These are phyloP conservation scores for Encephalitozoon cuniculi DNA, from an alignment of 371 early-diverging fungal genomes.

Conservation along the genomic window DNA sequence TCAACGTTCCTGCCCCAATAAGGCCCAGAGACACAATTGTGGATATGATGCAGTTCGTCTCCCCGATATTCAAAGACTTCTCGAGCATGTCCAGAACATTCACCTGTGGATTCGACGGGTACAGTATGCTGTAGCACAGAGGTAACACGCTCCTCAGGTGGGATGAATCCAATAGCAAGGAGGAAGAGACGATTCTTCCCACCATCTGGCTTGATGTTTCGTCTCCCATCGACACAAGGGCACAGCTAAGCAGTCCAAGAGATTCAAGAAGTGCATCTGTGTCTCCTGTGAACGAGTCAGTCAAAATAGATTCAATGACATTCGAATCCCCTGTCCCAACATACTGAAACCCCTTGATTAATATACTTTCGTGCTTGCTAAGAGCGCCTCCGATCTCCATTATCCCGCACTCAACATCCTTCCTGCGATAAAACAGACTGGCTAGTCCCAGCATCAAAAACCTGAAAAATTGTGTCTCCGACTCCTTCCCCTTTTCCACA, in stretches of 20 bases:
- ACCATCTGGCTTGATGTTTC: conserved; percentile 47
- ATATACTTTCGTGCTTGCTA: conserved; percentile 15
- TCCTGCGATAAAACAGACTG: conserved; percentile 47
- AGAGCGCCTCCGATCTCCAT: conserved; percentile 18
- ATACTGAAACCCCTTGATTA: conserved; percentile 45
- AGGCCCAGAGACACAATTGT: conserved; percentile 95
- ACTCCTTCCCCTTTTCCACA: conserved; percentile 32
- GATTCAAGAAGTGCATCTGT: conserved; percentile 39
- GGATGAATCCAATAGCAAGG: conserved; percentile 50
- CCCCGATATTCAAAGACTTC: conserved; percentile 87
- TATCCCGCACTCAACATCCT: conserved; percentile 27
- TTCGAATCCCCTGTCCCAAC: conserved; percentile 49
- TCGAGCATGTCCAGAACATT: conserved; percentile 81
- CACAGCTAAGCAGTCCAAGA: conserved; percentile 47
- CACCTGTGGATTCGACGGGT: conserved; percentile 82
- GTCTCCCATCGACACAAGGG: conserved; percentile 56
- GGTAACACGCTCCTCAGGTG: conserved; percentile 65
- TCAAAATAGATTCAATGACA: conserved; percentile 50
- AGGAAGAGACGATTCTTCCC: conserved; percentile 45
- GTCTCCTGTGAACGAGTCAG: conserved; percentile 47
- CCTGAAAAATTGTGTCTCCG: conserved; percentile 33
- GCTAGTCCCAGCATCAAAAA: conserved; percentile 54
- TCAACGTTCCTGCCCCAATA: conserved; percentile 97
- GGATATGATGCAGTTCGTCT: conserved; percentile 64
- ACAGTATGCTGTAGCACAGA: conserved; percentile 80